phyloP scores from a whole-genome alignment of 73 alveolate genomes.

The Paramecium sonneborni region DNA sequence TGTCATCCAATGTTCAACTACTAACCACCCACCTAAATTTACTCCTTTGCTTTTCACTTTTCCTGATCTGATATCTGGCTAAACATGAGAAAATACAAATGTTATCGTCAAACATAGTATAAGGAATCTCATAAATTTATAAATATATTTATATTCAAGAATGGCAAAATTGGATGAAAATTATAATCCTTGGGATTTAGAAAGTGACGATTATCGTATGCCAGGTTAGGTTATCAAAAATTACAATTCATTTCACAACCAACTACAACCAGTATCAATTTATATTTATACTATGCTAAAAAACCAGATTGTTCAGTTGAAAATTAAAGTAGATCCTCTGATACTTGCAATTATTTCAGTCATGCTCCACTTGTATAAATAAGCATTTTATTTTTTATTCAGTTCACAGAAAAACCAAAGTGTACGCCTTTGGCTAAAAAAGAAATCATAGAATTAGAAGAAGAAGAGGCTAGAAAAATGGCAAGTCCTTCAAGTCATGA shows the following conservation, averaged over 20 bases:
- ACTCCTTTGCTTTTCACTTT: constrained; percentile 5
- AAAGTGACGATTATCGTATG: constrained; percentile 7
- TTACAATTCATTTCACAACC: background rate
- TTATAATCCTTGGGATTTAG: constrained; percentile 38
- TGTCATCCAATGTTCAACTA: constrained; percentile 19
- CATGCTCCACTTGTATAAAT: constrained; percentile 25
- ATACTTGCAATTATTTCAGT: background rate
- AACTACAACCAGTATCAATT: background rate
- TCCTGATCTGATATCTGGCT: background rate
- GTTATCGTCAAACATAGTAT: background rate
- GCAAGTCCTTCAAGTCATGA: background rate
- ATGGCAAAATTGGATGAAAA: background rate
- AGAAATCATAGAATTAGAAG: background rate
- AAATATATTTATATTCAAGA: background rate
- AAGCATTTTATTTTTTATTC: background rate
- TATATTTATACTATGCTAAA: background rate
- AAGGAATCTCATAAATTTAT: background rate
- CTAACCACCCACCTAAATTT: background rate
- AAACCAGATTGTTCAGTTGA: constrained; percentile 38
- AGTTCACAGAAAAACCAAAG: constrained; percentile 14
- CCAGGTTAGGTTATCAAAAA: background rate
- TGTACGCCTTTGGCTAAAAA: background rate
- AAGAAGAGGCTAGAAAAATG: constrained; percentile 15
- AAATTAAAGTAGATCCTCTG: constrained; percentile 28
- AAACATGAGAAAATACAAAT: background rate